phyloP scores from a whole-genome alignment of 306 rosid species.

The Casuarina equisetifolia region DNA sequence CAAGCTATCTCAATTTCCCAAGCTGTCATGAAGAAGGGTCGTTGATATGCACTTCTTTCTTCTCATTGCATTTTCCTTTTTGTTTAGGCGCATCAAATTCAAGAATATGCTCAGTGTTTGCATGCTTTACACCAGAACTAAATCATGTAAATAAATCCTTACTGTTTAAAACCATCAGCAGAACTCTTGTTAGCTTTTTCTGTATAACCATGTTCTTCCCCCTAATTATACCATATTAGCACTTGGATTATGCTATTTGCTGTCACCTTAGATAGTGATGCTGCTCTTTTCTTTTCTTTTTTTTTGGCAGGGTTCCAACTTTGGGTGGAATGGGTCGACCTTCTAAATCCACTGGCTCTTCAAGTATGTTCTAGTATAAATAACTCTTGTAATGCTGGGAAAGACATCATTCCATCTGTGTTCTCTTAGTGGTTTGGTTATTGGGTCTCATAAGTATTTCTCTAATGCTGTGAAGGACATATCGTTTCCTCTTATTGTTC shows the following conservation, averaged over 20 bases:
- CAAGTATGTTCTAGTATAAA: neutral
- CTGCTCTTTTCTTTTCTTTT: slow-evolving; percentile 8
- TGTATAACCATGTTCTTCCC: neutral
- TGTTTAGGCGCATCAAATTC: slow-evolving; percentile 76
- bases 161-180: slow-evolving; percentile 39
- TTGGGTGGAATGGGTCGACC: slow-evolving; percentile 94
- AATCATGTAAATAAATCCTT: slow-evolving; percentile 65
- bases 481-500: neutral
- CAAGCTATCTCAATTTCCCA: slow-evolving; percentile 40
- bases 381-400: too few relatives aligned
- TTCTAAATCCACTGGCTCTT: slow-evolving; percentile 40
- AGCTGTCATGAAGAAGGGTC: slow-evolving; percentile 31
- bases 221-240: neutral
- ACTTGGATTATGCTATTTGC: slow-evolving; percentile 12
- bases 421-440: neutral
- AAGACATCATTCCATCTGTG: too few relatives aligned
- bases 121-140: slow-evolving; percentile 96
- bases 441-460: neutral
- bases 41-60: slow-evolving; percentile 37
- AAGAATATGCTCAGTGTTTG: slow-evolving; percentile 85
- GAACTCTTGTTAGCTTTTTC: slow-evolving; percentile 19
- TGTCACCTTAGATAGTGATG: slow-evolving; percentile 24
- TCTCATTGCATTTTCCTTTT: slow-evolving; percentile 69
- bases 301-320: slow-evolving; percentile 77
- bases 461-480: slow-evolving; percentile 16